Conservation (phyloP, 306 rosid genomes). For the cucumber (Cucumis sativus) region Cucumber_9930_V3 NC_026659.2:7618501-7619000, state of each 20-base stretch:
- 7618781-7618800: background rate
- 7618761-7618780: background rate
- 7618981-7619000: no score
- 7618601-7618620: slow-evolving; percentile 41
- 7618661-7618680: background rate
- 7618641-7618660: slow-evolving; percentile 45
- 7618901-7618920: no score
- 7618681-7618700: background rate
- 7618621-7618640: slow-evolving; percentile 29
- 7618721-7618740: background rate
- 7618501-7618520: slow-evolving; percentile 28
- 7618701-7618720: background rate
- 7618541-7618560: slow-evolving; percentile 73
- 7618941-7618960: no score
- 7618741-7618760: background rate
- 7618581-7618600: slow-evolving; percentile 39
- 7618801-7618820: background rate
- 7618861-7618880: background rate
- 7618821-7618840: background rate
- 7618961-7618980: no score
- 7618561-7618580: slow-evolving; percentile 24
- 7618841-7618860: background rate
- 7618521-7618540: slow-evolving; percentile 75
- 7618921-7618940: no score
- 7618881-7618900: no score